These are phyloP conservation scores for Ophiostoma ulmi DNA, from an alignment of 2,329 filamentous ascomycete genomes.

Conservation along the genomic window DNA sequence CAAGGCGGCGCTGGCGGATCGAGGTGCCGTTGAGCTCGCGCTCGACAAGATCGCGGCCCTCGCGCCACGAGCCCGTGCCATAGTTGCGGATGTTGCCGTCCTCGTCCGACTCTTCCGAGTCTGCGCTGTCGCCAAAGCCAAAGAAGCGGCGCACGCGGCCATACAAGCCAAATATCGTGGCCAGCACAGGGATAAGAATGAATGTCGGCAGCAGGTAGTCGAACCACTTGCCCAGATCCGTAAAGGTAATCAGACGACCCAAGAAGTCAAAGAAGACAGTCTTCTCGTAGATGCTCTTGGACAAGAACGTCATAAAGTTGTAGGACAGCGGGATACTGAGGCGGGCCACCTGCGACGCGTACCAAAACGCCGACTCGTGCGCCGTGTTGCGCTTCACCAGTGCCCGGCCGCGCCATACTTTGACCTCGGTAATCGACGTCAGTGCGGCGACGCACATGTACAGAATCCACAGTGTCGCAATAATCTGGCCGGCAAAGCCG, in stretches of 20 bases:
- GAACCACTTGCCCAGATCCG: slow-evolving; percentile 75
- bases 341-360: slow-evolving; percentile 84
- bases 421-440: slow-evolving; percentile 82
- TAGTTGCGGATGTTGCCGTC: slow-evolving; percentile 59
- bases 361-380: slow-evolving; percentile 92
- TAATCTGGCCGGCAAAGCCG: slow-evolving; percentile 78
- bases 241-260: slow-evolving; percentile 76
- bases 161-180: slow-evolving; percentile 85
- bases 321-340: slow-evolving; percentile 89
- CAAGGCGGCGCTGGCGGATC: slow-evolving; percentile 46
- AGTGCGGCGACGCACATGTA: slow-evolving; percentile 95
- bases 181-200: slow-evolving; percentile 76
- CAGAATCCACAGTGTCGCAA: slow-evolving; percentile 80
- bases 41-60: slow-evolving; percentile 85
- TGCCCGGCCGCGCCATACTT: slow-evolving; percentile 94
- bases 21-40: slow-evolving; percentile 68
- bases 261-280: slow-evolving; percentile 87
- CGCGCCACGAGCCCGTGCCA: slow-evolving; percentile 80
- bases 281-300: slow-evolving; percentile 62
- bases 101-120: slow-evolving; percentile 65
- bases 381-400: slow-evolving; percentile 88
- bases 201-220: slow-evolving; percentile 85
- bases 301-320: slow-evolving; percentile 92
- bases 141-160: slow-evolving; percentile 66
- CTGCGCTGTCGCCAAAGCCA: slow-evolving; percentile 73